Conservation (phyloP, 2,329 filamentous ascomycete species). For the Fonsecaea multimorphosa region DNA sequence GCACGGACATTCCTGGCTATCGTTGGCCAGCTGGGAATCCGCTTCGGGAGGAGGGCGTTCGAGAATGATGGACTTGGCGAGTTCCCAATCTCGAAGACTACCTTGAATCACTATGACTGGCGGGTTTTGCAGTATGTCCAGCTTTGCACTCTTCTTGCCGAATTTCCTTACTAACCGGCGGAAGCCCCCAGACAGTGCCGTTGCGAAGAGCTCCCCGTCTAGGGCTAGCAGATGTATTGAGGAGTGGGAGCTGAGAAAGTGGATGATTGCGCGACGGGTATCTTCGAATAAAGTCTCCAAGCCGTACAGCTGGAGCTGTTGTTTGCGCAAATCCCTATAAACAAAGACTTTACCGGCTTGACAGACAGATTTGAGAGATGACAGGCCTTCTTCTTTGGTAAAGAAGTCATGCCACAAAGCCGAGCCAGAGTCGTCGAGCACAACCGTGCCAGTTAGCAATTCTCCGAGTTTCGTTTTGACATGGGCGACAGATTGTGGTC, state of each 20-base stretch:
- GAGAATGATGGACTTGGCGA: background rate
- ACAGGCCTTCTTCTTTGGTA: constrained; percentile 14
- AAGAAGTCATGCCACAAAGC: constrained; percentile 28
- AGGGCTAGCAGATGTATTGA: constrained; percentile 11
- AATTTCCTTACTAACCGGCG: constrained; percentile 9
- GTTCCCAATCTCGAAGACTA: background rate
- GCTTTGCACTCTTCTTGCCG: constrained; percentile 15
- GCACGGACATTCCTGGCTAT: constrained; percentile 13
- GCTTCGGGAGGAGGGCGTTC: background rate
- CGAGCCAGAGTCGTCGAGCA: constrained; percentile 15
- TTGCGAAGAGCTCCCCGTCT: constrained; percentile 9
- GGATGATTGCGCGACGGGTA: constrained; percentile 12
- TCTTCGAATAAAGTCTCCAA: constrained; percentile 2
- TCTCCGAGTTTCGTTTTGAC: constrained; percentile 13
- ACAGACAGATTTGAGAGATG: constrained; percentile 8
- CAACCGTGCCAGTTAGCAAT: constrained; percentile 16
- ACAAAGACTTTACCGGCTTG: constrained; percentile 17
- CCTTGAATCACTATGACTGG: constrained; percentile 3
- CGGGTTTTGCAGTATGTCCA: background rate
- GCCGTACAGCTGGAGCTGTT: constrained; percentile 19
- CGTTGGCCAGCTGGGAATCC: background rate
- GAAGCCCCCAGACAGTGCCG: constrained; percentile 16
- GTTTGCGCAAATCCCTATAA: constrained; percentile 17
- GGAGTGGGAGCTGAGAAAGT: background rate
- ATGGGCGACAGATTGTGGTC: constrained; percentile 13